A percentile compares a stretch with the other conserved stretches of the same genome.
Evolutionary conservation across 2,329 filamentous ascomycete genomes (phyloP).

Genomic region (Taxawa tesnikishii): DNA sequence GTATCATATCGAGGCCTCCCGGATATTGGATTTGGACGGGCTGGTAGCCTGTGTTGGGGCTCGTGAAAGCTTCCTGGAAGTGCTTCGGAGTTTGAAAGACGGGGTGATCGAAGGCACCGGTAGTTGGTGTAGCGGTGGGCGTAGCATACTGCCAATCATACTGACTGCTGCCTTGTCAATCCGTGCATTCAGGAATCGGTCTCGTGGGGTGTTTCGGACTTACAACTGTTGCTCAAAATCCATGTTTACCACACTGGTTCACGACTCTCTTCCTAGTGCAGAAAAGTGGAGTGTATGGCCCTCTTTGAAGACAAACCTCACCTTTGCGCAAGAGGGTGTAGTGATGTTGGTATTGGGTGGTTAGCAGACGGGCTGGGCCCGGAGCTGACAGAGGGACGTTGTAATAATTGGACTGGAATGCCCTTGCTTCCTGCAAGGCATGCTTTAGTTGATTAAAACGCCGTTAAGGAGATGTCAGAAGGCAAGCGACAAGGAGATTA

Average conservation of each 20-base stretch:
- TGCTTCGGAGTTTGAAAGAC: conserved; percentile 34
- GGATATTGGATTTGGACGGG: conserved; percentile 22
- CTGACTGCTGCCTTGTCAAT: conserved; percentile 1
- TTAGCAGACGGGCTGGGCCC: too few relatives aligned
- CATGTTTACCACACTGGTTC: not conserved
- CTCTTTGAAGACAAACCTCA: too few relatives aligned
- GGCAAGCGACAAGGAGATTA: too few relatives aligned
- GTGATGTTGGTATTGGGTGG: too few relatives aligned
- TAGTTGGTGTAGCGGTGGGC: conserved; percentile 36
- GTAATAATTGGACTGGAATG: not conserved
- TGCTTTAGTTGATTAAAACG: too few relatives aligned
- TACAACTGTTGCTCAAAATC: not conserved
- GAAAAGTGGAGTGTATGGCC: too few relatives aligned
- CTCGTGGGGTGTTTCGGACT: not conserved
- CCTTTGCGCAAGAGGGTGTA: too few relatives aligned
- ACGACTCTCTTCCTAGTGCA: too few relatives aligned
- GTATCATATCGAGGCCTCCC: conserved; percentile 24
- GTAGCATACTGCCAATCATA: conserved; percentile 25
- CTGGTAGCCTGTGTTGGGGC: conserved; percentile 18
- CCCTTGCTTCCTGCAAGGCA: not conserved
- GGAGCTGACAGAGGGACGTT: not conserved
- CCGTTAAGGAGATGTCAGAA: too few relatives aligned
- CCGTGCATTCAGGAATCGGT: not conserved
- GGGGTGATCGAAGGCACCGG: conserved; percentile 23
- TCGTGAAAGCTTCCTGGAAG: conserved; percentile 38